Evolutionary conservation across 1,139 yeast species (phyloP).

Genomic region (Taphrina deformans): DNA sequence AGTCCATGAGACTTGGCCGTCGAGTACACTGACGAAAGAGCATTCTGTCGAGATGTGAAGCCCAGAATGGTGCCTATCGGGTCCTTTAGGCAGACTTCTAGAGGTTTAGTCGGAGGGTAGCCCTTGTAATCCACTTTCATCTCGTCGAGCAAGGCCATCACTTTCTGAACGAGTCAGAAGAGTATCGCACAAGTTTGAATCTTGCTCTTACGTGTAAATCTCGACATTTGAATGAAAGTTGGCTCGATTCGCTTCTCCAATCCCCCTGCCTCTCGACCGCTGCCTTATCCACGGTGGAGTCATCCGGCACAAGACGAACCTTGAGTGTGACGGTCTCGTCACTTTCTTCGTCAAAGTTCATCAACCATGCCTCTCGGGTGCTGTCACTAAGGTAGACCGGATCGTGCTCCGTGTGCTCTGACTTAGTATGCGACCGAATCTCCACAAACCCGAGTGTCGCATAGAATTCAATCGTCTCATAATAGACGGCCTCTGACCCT

Average conservation of each 20-base stretch:
- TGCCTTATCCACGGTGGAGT: constrained; percentile 38
- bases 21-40: constrained; percentile 42
- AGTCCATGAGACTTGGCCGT: neutral
- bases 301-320: constrained; percentile 41
- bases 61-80: constrained; percentile 64
- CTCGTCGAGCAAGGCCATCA: constrained; percentile 44
- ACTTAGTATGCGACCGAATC: constrained; percentile 52
- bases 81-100: constrained; percentile 56
- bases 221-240: constrained; percentile 8
- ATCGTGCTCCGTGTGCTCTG: constrained; percentile 26
- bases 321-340: constrained; percentile 45
- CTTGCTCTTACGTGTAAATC: constrained; percentile 9
- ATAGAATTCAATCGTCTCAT: constrained; percentile 56
- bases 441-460: constrained; percentile 56
- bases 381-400: constrained; percentile 37
- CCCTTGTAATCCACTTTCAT: constrained; percentile 37
- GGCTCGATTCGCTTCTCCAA: constrained; percentile 9
- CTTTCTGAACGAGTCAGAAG: neutral
- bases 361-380: constrained; percentile 57
- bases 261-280: constrained; percentile 39
- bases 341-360: constrained; percentile 50
- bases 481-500: constrained; percentile 51
- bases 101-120: constrained; percentile 40
- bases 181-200: too few relatives aligned
- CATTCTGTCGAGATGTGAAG: constrained; percentile 50